Evolutionary conservation across 2,329 filamentous ascomycete species (phyloP).

Genomic region (Calonectria montana): DNA sequence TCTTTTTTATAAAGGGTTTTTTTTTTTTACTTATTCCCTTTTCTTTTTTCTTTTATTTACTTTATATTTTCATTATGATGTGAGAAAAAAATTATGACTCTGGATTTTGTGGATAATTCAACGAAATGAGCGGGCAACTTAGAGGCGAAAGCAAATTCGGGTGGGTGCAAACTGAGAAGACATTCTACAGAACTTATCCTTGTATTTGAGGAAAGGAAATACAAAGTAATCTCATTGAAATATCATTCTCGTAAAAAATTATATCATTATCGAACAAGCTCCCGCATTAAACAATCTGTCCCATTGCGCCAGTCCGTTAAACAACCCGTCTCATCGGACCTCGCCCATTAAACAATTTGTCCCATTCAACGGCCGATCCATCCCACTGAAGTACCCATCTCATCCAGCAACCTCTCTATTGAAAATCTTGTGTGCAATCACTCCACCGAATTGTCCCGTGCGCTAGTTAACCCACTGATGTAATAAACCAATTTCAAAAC

Average conservation of each 20-base stretch:
- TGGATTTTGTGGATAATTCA: conserved; percentile 22
- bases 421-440: neutral
- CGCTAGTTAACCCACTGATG: neutral
- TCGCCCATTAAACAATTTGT: no score
- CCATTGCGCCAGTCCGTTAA: no score
- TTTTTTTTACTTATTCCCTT: neutral
- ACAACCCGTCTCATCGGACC: no score
- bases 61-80: conserved; percentile 7
- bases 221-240: conserved; percentile 18
- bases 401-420: no score
- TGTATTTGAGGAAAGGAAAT: conserved; percentile 25
- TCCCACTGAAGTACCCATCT: no score
- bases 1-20: neutral
- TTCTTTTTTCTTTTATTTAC: neutral
- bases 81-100: conserved; percentile 23
- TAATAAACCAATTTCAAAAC: neutral
- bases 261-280: no score
- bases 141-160: conserved; percentile 20
- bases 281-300: no score
- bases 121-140: conserved; percentile 29
- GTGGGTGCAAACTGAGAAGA: conserved; percentile 17
- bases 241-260: no score
- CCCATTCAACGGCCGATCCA: no score
- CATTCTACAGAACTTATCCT: conserved; percentile 31
- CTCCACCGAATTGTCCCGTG: neutral